Evolutionary conservation across 2,329 filamentous ascomycete species (phyloP), one percentile per base, ranked within the genome.

Genomic region (Xylariaceae sp.): DNA sequence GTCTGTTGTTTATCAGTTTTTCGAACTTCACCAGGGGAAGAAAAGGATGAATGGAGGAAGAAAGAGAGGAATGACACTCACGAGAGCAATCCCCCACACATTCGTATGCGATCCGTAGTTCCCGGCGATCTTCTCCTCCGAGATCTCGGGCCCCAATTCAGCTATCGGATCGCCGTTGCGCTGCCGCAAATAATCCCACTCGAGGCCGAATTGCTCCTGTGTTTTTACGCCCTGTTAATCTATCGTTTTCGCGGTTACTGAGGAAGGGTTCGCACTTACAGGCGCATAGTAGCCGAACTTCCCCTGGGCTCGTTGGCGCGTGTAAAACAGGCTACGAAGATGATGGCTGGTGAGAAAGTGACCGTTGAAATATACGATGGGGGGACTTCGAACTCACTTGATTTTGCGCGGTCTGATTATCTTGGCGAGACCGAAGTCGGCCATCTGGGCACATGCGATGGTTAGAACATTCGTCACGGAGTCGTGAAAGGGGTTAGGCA

Each of bases 191-290:
- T 60, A 55, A 1, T 69, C 65, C 67, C 67, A 68, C 0, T 69
- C 65, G 4, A 18, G 1, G 13, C 66, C 63, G 47, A 68, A 69
- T 63, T 69, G 66, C 56, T 67, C 67, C 64, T 65, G 39, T 15
- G 2, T 2, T 9, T 9, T 30, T 30, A 2, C 23, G 23, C 23
- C 23, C 23, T 30, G 23, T 30, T 30, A 30, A 5, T 5, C 51
- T 23, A 18, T 2, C 13, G 2, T 48, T 5, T 49, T 18, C 17
- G 15, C 17, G 10, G 3, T 6, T 4, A n/a, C 11, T 4, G 11
- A 45, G 2, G 47, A n/a, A n/a, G 11, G 15, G 11, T 41, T 41
- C 37, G 11, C n/a, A 30, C 61, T 60, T 55, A 65, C 61, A 35
- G 67, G 66, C 15, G 65, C 59, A 5, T 15, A 60, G 9, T 60